These are phyloP conservation scores for Erysimum cheiri DNA, from an alignment of 441 rosid genomes.

Conservation along the genomic window DNA sequence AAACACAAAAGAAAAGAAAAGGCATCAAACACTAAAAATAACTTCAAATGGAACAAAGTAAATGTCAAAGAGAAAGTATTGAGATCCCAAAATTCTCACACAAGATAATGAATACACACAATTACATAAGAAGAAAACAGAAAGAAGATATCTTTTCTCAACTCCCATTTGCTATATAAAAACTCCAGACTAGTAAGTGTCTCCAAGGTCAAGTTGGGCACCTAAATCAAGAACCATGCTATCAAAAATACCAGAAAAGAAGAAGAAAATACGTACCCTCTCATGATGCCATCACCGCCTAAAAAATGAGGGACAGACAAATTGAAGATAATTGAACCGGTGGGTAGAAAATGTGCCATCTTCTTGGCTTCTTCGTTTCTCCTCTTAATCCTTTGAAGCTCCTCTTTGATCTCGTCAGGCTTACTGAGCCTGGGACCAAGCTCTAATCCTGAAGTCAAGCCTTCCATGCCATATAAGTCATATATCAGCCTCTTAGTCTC, in stretches of 20 bases:
- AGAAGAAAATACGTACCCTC: slow-evolving; percentile 58
- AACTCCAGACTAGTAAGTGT: background rate
- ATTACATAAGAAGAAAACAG: background rate
- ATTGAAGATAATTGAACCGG: slow-evolving; percentile 70
- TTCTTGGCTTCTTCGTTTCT: slow-evolving; percentile 74
- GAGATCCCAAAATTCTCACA: slow-evolving; percentile 8
- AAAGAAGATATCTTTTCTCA: slow-evolving; percentile 7
- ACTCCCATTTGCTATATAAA: background rate
- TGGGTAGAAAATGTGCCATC: slow-evolving; percentile 64
- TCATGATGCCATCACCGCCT: slow-evolving; percentile 83
- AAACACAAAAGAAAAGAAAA: slow-evolving; percentile 33
- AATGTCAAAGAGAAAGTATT: background rate
- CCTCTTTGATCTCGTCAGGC: slow-evolving; percentile 81
- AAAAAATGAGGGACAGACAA: slow-evolving; percentile 75
- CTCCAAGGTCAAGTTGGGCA: background rate
- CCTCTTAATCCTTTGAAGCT: slow-evolving; percentile 70
- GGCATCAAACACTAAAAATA: slow-evolving; percentile 17
- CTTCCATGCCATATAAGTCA: slow-evolving; percentile 96
- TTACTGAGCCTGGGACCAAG: slow-evolving; percentile 85
- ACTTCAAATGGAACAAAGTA: slow-evolving; percentile 17
- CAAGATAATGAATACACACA: background rate
- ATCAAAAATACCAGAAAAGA: background rate
- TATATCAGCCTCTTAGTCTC: slow-evolving; percentile 83
- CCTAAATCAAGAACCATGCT: slow-evolving; percentile 15
- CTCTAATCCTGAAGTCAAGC: slow-evolving; percentile 83